Evolutionary conservation across 345 rosid species (phyloP).

Genomic region (Nasturtium officinale): DNA sequence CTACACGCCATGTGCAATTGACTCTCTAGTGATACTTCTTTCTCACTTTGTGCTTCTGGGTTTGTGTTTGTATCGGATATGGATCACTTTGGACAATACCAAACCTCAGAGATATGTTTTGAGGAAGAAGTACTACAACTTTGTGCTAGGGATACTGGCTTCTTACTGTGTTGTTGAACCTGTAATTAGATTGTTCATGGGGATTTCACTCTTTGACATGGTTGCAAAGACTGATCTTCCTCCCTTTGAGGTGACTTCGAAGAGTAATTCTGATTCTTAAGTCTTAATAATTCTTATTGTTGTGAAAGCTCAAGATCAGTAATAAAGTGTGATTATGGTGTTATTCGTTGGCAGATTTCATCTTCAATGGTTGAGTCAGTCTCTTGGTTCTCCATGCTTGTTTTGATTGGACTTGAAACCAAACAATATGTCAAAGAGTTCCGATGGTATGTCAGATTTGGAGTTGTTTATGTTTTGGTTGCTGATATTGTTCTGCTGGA

Average conservation of each 20-base stretch:
- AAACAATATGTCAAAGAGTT: conserved; percentile 66
- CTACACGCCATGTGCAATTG: conserved; percentile 76
- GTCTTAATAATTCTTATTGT: too few species aligned
- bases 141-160: conserved; percentile 63
- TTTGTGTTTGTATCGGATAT: conserved; percentile 70
- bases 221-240: conserved; percentile 60
- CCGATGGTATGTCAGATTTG: conserved; percentile 88
- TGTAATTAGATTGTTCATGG: conserved; percentile 67
- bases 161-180: conserved; percentile 74
- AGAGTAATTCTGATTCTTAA: too few species aligned
- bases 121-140: conserved; percentile 67
- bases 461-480: conserved; percentile 75
- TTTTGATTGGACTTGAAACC: conserved; percentile 68
- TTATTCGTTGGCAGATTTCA: conserved; percentile 49
- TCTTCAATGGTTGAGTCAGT: conserved; percentile 67
- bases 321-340: background rate
- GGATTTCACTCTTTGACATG: conserved; percentile 61
- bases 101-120: conserved; percentile 64
- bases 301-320: background rate
- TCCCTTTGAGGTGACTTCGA: conserved; percentile 72
- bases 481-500: conserved; percentile 86
- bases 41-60: conserved; percentile 74
- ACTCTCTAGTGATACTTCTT: conserved; percentile 60
- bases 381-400: conserved; percentile 83
- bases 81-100: conserved; percentile 58